A percentile compares a stretch with the other conserved stretches of the same genome.
phyloP scores from a whole-genome alignment of 2,329 filamentous ascomycete species.

The Aotearoamyces nothofagi region DNA sequence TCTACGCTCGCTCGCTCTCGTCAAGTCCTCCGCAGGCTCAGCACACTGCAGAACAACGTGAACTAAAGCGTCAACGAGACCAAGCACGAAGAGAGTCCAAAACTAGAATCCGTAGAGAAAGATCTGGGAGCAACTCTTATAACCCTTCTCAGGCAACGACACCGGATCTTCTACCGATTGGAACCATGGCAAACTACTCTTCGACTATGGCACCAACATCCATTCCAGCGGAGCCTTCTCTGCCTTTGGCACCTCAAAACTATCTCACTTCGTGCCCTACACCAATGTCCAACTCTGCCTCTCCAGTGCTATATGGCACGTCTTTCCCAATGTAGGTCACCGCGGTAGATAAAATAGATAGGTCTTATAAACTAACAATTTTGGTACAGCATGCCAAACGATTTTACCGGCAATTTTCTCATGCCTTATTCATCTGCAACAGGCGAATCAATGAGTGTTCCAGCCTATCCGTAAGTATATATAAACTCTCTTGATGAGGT shows the following conservation, averaged over 20 bases:
- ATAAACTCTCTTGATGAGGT: background rate
- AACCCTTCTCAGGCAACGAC: constrained; percentile 16
- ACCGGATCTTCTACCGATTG: constrained; percentile 18
- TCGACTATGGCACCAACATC: constrained; percentile 13
- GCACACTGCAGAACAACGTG: constrained; percentile 43
- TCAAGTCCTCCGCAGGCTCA: constrained; percentile 39
- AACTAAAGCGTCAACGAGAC: constrained; percentile 45
- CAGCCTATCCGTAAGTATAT: constrained; percentile 2
- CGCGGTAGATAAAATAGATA: background rate
- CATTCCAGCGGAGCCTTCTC: constrained; percentile 10
- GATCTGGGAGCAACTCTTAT: constrained; percentile 17
- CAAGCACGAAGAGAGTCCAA: constrained; percentile 43
- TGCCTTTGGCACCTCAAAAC: constrained; percentile 14
- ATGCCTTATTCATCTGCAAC: constrained; percentile 14
- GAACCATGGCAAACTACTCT: constrained; percentile 13
- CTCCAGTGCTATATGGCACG: constrained; percentile 17
- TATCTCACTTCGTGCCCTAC: constrained; percentile 17
- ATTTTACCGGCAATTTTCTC: constrained; percentile 12
- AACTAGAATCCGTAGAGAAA: constrained; percentile 32
- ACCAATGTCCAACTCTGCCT: constrained; percentile 9
- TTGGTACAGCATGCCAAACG: constrained; percentile 11
- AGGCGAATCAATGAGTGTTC: background rate
- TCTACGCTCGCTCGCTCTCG: constrained; percentile 23
- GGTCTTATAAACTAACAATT: constrained; percentile 3
- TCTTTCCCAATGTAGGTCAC: constrained; percentile 16